phyloP scores from a whole-genome alignment of 2,329 filamentous ascomycete genomes.

The Cytospora schulzeri region DNA sequence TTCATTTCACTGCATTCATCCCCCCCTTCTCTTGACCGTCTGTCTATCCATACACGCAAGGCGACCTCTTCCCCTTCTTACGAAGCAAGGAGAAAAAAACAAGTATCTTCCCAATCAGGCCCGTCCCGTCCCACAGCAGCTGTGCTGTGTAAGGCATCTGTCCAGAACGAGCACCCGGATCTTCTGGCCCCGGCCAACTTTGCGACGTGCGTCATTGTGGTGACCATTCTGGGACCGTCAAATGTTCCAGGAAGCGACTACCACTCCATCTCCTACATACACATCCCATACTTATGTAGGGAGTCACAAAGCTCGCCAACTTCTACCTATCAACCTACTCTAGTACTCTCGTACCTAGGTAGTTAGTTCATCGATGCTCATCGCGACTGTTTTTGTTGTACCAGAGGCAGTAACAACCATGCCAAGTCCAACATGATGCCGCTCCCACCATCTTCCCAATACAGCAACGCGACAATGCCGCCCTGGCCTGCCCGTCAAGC shows the following conservation, averaged over 20 bases:
- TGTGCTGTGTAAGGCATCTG: constrained; percentile 6
- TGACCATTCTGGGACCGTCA: constrained; percentile 10
- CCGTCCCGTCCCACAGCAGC: not conserved
- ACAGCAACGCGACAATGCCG: constrained; percentile 21
- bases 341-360: constrained; percentile 1
- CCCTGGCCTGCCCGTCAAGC: constrained; percentile 20
- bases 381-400: constrained; percentile 3
- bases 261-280: not conserved
- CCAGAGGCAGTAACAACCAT: constrained; percentile 21
- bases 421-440: constrained; percentile 25
- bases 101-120: not conserved
- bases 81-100: too few relatives aligned
- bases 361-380: constrained; percentile 13
- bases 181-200: not conserved
- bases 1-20: not conserved
- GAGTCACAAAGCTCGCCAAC: not conserved
- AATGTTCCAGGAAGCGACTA: constrained; percentile 21
- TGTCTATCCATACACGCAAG: not conserved
- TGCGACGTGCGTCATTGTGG: constrained; percentile 21
- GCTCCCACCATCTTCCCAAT: constrained; percentile 21
- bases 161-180: constrained; percentile 3
- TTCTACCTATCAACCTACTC: not conserved
- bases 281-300: not conserved
- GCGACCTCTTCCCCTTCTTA: not conserved
- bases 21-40: not conserved